Evolutionary conservation across 108 stramenopile species (phyloP), one percentile per base, ranked within the genome.

Genomic region (Nitzschia putrida): DNA sequence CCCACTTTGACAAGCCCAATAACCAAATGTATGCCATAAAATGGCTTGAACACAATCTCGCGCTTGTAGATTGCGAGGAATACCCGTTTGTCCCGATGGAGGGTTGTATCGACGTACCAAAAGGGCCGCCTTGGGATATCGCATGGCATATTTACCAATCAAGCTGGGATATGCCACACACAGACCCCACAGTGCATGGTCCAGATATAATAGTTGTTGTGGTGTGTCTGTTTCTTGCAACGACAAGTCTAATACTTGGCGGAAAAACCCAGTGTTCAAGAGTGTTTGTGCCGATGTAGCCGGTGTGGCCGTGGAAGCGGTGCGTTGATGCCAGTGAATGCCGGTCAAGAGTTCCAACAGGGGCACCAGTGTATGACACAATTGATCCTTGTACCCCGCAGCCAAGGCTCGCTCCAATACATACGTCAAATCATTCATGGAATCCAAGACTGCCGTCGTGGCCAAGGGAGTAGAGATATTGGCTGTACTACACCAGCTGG

Each of bases 261-360:
- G 69, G 8, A 77, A 65, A 4, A 77, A 66, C 11, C 76, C 76
- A 11, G 76, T 68, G 45, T 71, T 77, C 64, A 77, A 51, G 9
- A 77, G 23, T 5, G 76, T 44, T 50, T 77, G 76, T 16, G 76
- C 59, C 23, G 20, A 50, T 24, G 61, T 20, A 6, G 50, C 11
- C 11, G 16, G 16, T 0, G 58, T 7, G 0, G n/a, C 18, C 11
- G 61, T 63, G 8, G 60, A 49, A 22, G 39, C 14, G 9, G n/a
- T 45, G 34, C 59, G 44, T 18, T 60, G 42, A 3, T 49, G 14
- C 44, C 53, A 70, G 45, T n/a, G 18, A 13, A 70, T 71, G 4
- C 69, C 69, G 16, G 68, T 70, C 38, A 77, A 51, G 4, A 65
- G 23, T 34, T 77, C 76, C 49, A 77, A 11, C 23, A 77, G 58